Percentiles rank a stretch among this genome's conserved stretches.
These are phyloP conservation scores for Rubus idaeus DNA, from an alignment of 306 rosid genomes.

Conservation along the genomic window DNA sequence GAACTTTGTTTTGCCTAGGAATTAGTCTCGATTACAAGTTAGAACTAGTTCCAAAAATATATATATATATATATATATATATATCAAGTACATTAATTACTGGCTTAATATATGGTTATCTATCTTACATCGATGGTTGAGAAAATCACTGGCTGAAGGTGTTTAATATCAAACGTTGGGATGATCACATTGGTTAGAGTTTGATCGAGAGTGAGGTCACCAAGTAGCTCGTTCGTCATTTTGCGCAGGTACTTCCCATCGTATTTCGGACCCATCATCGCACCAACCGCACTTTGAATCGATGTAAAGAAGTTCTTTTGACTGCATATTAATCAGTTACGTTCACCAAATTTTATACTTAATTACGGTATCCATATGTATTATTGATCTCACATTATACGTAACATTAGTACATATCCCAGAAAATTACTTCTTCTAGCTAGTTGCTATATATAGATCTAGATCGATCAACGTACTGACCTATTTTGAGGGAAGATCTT, in stretches of 20 bases:
- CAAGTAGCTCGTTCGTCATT: slow-evolving; percentile 14
- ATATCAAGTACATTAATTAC: neutral
- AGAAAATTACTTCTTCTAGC: neutral
- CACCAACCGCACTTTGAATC: neutral
- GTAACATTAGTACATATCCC: neutral
- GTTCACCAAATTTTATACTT: neutral
- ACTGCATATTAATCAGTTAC: neutral
- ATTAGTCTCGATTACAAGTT: neutral
- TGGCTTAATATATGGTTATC: neutral
- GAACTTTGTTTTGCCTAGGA: slow-evolving; percentile 31
- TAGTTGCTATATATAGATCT: neutral
- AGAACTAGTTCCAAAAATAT: neutral
- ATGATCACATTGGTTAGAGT: slow-evolving; percentile 34
- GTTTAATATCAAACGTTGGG: slow-evolving; percentile 43
- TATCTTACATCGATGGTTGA: slow-evolving; percentile 32
- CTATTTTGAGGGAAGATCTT: slow-evolving; percentile 37
- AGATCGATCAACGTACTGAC: slow-evolving; percentile 16
- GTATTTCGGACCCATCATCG: slow-evolving; percentile 25
- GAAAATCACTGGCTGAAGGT: slow-evolving; percentile 49
- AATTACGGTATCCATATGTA: neutral
- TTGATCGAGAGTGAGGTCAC: slow-evolving; percentile 28
- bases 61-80: too few species aligned
- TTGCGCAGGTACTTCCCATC: slow-evolving; percentile 29
- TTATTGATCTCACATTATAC: too few species aligned
- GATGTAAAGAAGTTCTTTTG: neutral